Base-by-base conservation (phyloP, 2,329 filamentous ascomycete species). In the Penicillium sp. region DNA sequence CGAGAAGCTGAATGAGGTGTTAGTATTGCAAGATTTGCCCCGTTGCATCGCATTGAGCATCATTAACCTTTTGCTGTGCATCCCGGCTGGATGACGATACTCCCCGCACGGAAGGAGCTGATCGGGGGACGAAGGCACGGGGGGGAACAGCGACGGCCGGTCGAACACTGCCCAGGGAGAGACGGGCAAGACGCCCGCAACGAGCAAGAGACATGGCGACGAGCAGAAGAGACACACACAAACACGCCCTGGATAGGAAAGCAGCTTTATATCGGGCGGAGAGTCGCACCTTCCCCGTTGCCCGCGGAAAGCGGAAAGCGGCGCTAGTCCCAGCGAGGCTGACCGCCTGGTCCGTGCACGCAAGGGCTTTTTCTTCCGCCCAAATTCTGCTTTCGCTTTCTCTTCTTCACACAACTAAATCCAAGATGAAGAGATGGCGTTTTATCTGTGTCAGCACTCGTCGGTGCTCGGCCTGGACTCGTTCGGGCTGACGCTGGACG, bases 1-100 rank as follows among this genome's bases (percentile, higher is more conserved):
- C 80, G 38, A 98, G 82, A 39, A 96, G 73, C 89, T 96, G 50
- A 21, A 41, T 30, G 29, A 16, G 31, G 16, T 21, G 31, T 53
- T 39, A 51, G 36, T 8, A 33, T 42, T 20, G 26, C 26, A 16
- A 42, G n/a, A 30, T 33, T 10, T 16, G 9, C n/a, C 15, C 8
- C 26, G 28, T 17, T 21, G 7, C 7, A 8, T 30, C 7, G 30
- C 16, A 39, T 41, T 44, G 43, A 25, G 19, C 15, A 19, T 26
- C 18, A 34, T 53, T 30, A 47, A 71, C 68, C 55, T 64, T 65
- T 35, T 71, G 68, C 49, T 72, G 69, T 29, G 59, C 59, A 50
- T 71, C 66, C 2, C 62, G 58, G 43, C 56, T 65, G 31, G 60
- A 57, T 34, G 65, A 63, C 15, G 66, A 65, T 35, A 67, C 63